Evolutionary conservation across 441 rosid species (phyloP).

Genomic region (Metrosideros polymorpha): DNA sequence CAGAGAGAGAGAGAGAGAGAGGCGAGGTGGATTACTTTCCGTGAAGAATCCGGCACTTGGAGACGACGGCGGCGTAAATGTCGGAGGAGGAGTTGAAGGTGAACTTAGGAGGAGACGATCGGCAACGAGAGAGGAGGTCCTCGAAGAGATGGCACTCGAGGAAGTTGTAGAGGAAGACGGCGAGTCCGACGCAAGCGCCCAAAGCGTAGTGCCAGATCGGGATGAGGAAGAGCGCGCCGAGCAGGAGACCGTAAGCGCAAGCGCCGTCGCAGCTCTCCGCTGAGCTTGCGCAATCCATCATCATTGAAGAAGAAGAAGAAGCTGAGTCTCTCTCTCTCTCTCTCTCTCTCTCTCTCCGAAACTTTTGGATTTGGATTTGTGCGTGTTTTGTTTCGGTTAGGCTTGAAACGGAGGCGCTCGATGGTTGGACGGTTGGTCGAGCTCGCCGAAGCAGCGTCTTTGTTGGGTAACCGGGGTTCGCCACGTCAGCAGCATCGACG

Average conservation of each 20-base stretch:
- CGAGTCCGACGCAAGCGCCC: not conserved
- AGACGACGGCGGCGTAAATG: slow-evolving; percentile 42
- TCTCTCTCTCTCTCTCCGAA: not conserved
- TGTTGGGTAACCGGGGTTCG: not conserved
- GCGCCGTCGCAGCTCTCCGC: not conserved
- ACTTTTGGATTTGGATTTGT: not conserved
- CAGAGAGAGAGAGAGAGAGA: not conserved
- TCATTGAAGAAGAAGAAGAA: not conserved
- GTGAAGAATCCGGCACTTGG: slow-evolving; percentile 56
- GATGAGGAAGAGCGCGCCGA: not conserved
- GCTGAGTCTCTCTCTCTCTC: not conserved
- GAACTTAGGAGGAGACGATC: slow-evolving; percentile 29
- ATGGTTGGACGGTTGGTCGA: not conserved
- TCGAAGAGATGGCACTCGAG: slow-evolving; percentile 11
- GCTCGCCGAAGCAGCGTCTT: not conserved
- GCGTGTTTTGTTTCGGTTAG: not conserved
- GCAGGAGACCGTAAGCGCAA: not conserved
- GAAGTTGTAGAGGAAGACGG: slow-evolving; percentile 9
- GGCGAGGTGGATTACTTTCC: slow-evolving; percentile 35
- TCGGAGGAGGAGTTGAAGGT: slow-evolving; percentile 37
- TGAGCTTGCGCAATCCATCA: not conserved
- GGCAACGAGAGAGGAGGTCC: slow-evolving; percentile 26
- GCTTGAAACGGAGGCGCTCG: not conserved
- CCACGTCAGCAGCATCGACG: not conserved
- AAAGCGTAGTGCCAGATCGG: slow-evolving; percentile 1